Conservation (phyloP, 164 flowering plant genomes). For the Magnolia sinica region DNA sequence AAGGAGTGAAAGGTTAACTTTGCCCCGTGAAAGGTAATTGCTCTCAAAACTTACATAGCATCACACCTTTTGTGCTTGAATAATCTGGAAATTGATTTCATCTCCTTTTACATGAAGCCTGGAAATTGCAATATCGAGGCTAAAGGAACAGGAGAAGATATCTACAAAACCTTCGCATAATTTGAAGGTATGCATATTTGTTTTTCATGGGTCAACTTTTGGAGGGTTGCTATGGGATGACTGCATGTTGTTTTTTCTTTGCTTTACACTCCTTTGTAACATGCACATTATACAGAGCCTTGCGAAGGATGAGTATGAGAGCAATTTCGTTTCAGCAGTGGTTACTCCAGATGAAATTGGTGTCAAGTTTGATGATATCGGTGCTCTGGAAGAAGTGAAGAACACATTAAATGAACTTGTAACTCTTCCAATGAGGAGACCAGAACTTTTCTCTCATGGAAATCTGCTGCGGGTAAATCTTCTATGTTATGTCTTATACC, state of each 20-base stretch:
- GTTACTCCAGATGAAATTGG: slow-evolving; percentile 96
- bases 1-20: slow-evolving; percentile 55
- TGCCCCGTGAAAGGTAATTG: slow-evolving; percentile 79
- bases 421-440: slow-evolving; percentile 97
- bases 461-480: slow-evolving; percentile 77
- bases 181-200: slow-evolving; percentile 57
- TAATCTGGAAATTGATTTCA: slow-evolving; percentile 15
- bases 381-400: slow-evolving; percentile 98
- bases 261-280: slow-evolving; percentile 6
- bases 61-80: not conserved
- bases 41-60: not conserved
- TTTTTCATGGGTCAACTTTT: not conserved
- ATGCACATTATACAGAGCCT: slow-evolving; percentile 51
- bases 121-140: slow-evolving; percentile 74
- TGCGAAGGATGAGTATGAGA: slow-evolving; percentile 95
- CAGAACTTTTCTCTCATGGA: slow-evolving; percentile 91
- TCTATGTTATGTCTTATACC: not conserved
- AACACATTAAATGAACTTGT: slow-evolving; percentile 89
- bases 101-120: slow-evolving; percentile 49
- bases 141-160: slow-evolving; percentile 68
- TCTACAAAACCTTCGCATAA: slow-evolving; percentile 72
- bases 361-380: slow-evolving; percentile 89
- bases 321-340: slow-evolving; percentile 91
- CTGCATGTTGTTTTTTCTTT: not conserved
- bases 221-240: not conserved